Conservation (phyloP, 2,329 filamentous ascomycete species). For the Fusarium sp. region DNA sequence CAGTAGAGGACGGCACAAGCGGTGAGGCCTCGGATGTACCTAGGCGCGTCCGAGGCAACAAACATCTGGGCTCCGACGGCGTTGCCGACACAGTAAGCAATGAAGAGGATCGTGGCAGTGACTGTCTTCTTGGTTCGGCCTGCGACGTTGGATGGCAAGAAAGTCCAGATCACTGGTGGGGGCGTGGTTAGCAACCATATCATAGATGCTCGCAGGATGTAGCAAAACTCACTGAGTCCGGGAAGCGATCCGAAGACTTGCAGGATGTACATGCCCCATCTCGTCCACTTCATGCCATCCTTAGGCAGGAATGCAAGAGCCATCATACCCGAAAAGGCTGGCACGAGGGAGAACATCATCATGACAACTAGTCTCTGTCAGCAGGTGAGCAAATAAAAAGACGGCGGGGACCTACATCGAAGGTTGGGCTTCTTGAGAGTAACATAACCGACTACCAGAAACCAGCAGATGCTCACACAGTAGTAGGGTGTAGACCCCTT, state of each 20-base stretch:
- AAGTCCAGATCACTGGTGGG: slow-evolving; percentile 47
- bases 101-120: slow-evolving; percentile 38
- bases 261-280: slow-evolving; percentile 50
- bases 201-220: not conserved
- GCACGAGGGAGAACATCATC: slow-evolving; percentile 31
- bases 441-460: not conserved
- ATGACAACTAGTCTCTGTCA: not conserved
- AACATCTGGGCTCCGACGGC: slow-evolving; percentile 34
- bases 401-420: not conserved
- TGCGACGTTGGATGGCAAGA: slow-evolving; percentile 53
- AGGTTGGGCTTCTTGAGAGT: not conserved
- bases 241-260: slow-evolving; percentile 42
- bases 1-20: not conserved
- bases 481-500: slow-evolving; percentile 47
- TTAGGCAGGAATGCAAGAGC: slow-evolving; percentile 45
- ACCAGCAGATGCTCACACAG: not conserved
- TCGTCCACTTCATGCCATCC: slow-evolving; percentile 43
- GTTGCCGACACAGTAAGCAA: slow-evolving; percentile 41
- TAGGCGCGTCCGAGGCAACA: not conserved
- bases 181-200: not conserved
- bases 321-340: slow-evolving; percentile 48
- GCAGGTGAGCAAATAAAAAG: not conserved
- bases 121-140: slow-evolving; percentile 51
- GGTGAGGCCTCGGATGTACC: not conserved
- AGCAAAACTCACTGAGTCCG: slow-evolving; percentile 5